phyloP scores from a whole-genome alignment of 202 grass and related monocot species.

The Alloteropsis angusta region DNA sequence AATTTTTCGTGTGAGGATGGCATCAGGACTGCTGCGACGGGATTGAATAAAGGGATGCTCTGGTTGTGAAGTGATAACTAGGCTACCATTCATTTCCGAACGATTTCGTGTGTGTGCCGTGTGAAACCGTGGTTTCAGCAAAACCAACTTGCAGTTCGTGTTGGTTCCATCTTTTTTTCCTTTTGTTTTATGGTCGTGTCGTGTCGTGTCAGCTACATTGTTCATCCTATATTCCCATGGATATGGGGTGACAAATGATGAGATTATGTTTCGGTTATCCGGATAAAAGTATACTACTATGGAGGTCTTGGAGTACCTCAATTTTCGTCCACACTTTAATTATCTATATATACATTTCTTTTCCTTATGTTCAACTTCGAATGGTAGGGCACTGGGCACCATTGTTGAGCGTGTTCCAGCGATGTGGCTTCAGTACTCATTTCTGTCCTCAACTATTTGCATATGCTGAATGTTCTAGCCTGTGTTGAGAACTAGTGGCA shows the following conservation, averaged over 20 bases:
- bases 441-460: neutral
- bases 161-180: neutral
- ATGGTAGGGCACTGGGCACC: neutral
- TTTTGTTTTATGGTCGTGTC: neutral
- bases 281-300: neutral
- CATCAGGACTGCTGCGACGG: neutral
- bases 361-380: neutral
- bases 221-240: neutral
- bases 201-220: neutral
- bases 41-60: slow-evolving; percentile 6
- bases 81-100: neutral
- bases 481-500: neutral
- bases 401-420: neutral
- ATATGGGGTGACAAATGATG: neutral
- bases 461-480: neutral
- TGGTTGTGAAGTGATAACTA: slow-evolving; percentile 35
- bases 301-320: neutral
- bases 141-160: slow-evolving; percentile 5
- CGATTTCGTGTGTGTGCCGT: slow-evolving; percentile 24
- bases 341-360: neutral
- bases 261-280: neutral
- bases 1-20: neutral
- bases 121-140: slow-evolving; percentile 58
- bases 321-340: neutral
- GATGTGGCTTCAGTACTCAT: neutral